Evolutionary conservation across 306 rosid genomes (phyloP).

Genomic region (Cucumis cinereus): DNA sequence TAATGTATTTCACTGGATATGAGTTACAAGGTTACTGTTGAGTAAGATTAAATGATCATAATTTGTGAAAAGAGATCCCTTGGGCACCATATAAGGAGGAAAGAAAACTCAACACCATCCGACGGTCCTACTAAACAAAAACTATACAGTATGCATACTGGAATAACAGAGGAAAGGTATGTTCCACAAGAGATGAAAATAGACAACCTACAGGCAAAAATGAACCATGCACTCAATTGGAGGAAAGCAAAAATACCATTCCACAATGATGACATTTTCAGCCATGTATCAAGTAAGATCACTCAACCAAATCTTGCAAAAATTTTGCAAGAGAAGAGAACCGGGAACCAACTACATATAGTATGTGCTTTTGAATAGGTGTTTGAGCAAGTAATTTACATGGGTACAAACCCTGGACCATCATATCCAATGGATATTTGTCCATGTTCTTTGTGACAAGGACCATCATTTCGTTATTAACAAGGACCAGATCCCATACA

Average conservation of each 20-base stretch:
- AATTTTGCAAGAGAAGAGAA: not conserved
- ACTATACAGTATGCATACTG: not conserved
- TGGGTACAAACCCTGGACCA: not conserved
- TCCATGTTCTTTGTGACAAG: not conserved
- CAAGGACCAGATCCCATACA: not conserved
- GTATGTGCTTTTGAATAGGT: not conserved
- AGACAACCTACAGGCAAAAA: not conserved
- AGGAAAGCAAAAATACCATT: not conserved
- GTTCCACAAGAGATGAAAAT: no score
- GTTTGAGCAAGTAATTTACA: not conserved
- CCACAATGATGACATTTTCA: not conserved
- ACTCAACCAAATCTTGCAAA: not conserved
- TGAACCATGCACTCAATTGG: not conserved
- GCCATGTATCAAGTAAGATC: not conserved
- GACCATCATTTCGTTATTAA: not conserved
- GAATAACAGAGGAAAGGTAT: no score
- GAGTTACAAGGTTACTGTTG: not conserved
- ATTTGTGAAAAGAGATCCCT: not conserved
- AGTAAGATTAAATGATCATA: not conserved
- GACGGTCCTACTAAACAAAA: not conserved
- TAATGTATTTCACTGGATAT: not conserved
- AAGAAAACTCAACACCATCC: not conserved
- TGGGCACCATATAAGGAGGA: not conserved
- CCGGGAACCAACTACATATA: not conserved
- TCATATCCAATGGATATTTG: not conserved